Base-by-base conservation (phyloP, 306 rosid genomes). In the Casuarina glauca region DNA sequence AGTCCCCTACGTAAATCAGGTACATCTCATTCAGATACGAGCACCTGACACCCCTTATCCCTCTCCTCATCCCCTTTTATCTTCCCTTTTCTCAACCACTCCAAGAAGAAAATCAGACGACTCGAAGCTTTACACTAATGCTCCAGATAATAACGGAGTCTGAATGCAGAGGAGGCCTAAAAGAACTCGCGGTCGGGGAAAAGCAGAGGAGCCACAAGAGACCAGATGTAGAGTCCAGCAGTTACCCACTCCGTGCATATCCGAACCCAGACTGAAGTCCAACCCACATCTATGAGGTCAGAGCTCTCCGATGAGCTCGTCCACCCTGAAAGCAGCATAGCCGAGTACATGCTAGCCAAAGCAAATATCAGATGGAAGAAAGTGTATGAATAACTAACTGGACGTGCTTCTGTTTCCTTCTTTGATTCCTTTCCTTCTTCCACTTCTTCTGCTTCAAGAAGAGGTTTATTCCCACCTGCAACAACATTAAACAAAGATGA, bases 241-340 rank as follows among this genome's bases (percentile, higher is more conserved):
- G 98, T 93, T 61, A 85, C 90, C 99, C 98, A 93, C 77, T 91
- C 97, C 0, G 97, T 88, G 82, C 93, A 86, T 17, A 96, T 96
- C 48, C 98, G 90, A 73, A 93, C 94, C 99, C 99, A 96, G 5
- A 90, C 96, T 0, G 99, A 91, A n/a, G 98, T 90, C 99, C 99
- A 96, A 36, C 99, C 99, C 76, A 96, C 94, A 54, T 96, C 98
- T 5, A 96, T 88, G 15, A 96, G 86, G 69, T 93, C 96, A 1
- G 93, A 86, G 87, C 93, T 91, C 71, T 86, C 98, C 1, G 89
- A 80, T 15, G 93, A 19, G 87, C 77, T 80, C 64, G 98, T 93
- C 99, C 98, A 96, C 66, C 98, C 97, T 51, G 97, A 93, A 73
- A 95, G 97, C 72, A 96, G 98, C 99, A 96, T 96, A 13, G 93